Percentiles rank a stretch among this genome's conserved stretches.
Evolutionary conservation across 176 grass and related monocot species (phyloP).

Genomic region (Tillandsia fasciculata): DNA sequence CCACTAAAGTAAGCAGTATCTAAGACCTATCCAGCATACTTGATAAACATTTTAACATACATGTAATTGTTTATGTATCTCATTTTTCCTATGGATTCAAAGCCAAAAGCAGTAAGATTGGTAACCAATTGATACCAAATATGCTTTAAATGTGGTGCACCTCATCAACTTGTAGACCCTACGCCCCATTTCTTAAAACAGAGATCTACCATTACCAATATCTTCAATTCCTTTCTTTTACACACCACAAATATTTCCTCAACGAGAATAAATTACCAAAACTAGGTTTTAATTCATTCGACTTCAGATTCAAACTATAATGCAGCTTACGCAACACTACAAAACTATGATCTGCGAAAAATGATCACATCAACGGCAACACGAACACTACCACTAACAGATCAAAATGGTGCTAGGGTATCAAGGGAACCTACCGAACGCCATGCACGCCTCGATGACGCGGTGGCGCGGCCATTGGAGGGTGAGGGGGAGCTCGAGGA

Average conservation of each 20-base stretch:
- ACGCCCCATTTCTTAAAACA: background rate
- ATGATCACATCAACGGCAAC: background rate
- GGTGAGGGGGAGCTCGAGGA: conserved; percentile 85
- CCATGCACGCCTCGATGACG: conserved; percentile 81
- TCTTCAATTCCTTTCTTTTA: background rate
- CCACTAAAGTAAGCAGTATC: too few species aligned
- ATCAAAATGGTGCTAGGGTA: background rate
- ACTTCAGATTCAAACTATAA: background rate
- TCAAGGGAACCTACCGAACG: conserved; percentile 47
- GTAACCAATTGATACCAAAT: too few species aligned
- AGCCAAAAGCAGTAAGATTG: too few species aligned
- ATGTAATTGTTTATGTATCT: too few species aligned
- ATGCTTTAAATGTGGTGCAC: too few species aligned
- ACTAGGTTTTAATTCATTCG: background rate
- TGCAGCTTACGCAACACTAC: too few species aligned
- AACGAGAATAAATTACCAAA: background rate
- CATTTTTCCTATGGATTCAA: too few species aligned
- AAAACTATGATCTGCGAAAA: too few species aligned
- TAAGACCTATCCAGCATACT: too few species aligned
- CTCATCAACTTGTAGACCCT: too few species aligned
- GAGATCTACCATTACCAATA: background rate
- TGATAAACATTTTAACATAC: too few species aligned
- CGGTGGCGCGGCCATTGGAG: conserved; percentile 82
- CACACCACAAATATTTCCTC: background rate
- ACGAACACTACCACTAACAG: background rate